Base-by-base conservation (phyloP, 2,329 filamentous ascomycete genomes). In the Venturia pyrina region DNA sequence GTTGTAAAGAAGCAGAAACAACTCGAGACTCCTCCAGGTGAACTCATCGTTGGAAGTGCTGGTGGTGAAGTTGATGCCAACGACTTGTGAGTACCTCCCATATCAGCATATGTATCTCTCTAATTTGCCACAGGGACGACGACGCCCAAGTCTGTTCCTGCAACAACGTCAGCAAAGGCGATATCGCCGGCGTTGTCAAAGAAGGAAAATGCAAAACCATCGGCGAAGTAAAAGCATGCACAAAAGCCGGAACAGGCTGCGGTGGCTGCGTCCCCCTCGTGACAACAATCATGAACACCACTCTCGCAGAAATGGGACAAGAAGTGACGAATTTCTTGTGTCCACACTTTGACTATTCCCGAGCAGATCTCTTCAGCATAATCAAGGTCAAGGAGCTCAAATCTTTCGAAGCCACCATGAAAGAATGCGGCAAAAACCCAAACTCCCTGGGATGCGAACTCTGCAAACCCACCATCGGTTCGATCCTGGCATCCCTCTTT, bases 311-410 rank as follows among this genome's bases (percentile, higher is more conserved):
- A 13, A 89, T 93, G 86, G 92, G 92, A 65, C 85, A 92, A 68
- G 91, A 95, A 75, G 88, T 96, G 66, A 90, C 89, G 71, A 96
- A 96, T 75, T 82, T 96, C 76, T 74, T 96, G 10, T 96, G 92
- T 77, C 83, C 88, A 1, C 91, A 96, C 76, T 95, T 96, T 74
- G 83, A 85, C 70, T 89, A 90, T 78, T 91, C 89, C 1, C 89
- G 92, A 32, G 89, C 88, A n/a, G 92, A 96, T 70, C 83, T 96
- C n/a, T 96, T 91, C 82, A 89, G 93, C 78, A 91, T 96, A 74
- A 82, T 93, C 73, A 90, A 89, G 72, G 88, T 93, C 68, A 95
- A 93, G 79, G 84, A 87, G 66, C 78, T 96, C 17, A 86, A 85
- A 71, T 87, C 85, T 0, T 86, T 96, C 50, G 76, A 80, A 0